phyloP scores from a whole-genome alignment of 1,139 yeast species.

The Meyerozyma smithsonii region DNA sequence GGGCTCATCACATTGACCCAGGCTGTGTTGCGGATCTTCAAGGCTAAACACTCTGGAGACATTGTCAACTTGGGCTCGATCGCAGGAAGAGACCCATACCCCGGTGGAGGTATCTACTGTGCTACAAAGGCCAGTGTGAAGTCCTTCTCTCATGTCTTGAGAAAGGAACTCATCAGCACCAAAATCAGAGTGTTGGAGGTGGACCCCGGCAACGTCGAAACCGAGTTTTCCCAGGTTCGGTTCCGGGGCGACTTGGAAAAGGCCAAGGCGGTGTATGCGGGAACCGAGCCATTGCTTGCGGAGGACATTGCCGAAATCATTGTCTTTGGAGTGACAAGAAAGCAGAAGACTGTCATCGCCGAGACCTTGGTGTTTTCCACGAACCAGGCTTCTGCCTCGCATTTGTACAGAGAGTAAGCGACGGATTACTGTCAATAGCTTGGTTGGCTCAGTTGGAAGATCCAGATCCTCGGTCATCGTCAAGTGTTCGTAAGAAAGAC shows the following conservation, averaged over 20 bases:
- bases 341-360: conserved; percentile 46
- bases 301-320: conserved; percentile 48
- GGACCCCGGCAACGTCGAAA: conserved; percentile 50
- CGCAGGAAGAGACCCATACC: conserved; percentile 50
- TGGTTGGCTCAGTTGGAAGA: no score
- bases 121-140: conserved; percentile 48
- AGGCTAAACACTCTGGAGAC: conserved; percentile 46
- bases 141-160: conserved; percentile 41
- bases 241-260: conserved; percentile 37
- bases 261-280: conserved; percentile 44
- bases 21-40: conserved; percentile 57
- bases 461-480: no score
- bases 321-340: conserved; percentile 46
- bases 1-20: conserved; percentile 73
- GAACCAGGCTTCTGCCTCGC: conserved; percentile 55
- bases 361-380: conserved; percentile 46
- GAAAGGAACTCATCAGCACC: conserved; percentile 45
- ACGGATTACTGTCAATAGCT: background rate
- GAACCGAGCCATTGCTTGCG: conserved; percentile 42
- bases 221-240: conserved; percentile 47
- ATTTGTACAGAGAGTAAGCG: conserved; percentile 27
- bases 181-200: conserved; percentile 45
- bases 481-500: background rate
- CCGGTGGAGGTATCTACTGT: conserved; percentile 49
- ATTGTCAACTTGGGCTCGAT: conserved; percentile 47